phyloP scores from a whole-genome alignment of 768 basidiomycete genomes.

The Suillus hirtellus region DNA sequence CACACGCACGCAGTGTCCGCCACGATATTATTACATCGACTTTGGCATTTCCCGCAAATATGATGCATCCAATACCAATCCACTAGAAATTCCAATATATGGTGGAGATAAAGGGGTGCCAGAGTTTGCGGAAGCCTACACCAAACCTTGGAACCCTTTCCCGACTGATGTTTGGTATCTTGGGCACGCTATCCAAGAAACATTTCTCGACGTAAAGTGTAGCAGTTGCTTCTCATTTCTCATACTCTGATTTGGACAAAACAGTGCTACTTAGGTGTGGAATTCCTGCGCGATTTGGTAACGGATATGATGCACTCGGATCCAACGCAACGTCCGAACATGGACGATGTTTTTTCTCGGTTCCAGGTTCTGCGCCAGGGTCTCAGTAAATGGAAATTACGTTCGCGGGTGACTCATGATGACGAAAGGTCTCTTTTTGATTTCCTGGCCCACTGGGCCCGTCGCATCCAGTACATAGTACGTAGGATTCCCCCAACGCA shows the following conservation, averaged over 20 bases:
- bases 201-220: slow-evolving; percentile 33
- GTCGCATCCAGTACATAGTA: slow-evolving; percentile 14
- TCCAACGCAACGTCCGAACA: slow-evolving; percentile 32
- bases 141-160: slow-evolving; percentile 36
- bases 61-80: slow-evolving; percentile 24
- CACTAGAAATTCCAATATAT: slow-evolving; percentile 29
- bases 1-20: slow-evolving; percentile 30
- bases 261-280: not conserved
- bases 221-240: not conserved
- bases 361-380: slow-evolving; percentile 19
- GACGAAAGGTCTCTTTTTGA: slow-evolving; percentile 9
- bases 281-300: slow-evolving; percentile 17
- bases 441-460: slow-evolving; percentile 18
- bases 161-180: slow-evolving; percentile 46
- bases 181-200: slow-evolving; percentile 37
- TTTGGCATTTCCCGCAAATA: slow-evolving; percentile 38
- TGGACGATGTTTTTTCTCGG: slow-evolving; percentile 26
- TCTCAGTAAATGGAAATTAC: slow-evolving; percentile 21
- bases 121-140: no score
- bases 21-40: slow-evolving; percentile 38
- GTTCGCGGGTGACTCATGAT: slow-evolving; percentile 28
- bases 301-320: slow-evolving; percentile 30
- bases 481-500: slow-evolving; percentile 16
- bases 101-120: slow-evolving; percentile 40
- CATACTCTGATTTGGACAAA: not conserved